Evolutionary conservation across 352 stramenopile species (phyloP), one percentile per base, ranked within the genome.

Genomic region (Pythium volutum): DNA sequence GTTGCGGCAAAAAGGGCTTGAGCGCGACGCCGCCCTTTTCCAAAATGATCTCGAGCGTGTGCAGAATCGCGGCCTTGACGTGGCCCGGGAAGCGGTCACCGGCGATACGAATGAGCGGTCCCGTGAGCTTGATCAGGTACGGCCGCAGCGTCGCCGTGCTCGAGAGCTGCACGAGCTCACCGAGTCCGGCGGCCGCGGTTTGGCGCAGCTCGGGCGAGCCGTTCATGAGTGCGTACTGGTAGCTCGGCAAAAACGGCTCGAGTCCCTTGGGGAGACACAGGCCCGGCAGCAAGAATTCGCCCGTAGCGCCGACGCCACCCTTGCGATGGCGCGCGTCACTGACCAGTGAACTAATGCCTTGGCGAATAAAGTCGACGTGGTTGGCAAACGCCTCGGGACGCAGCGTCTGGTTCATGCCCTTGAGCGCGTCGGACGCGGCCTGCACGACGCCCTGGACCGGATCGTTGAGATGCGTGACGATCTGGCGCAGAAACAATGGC

Each of bases 1-100:
- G 88, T 79, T 99, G 98, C 23, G 98, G 97, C 55, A 99, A 79
- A 75, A 99, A 99, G n/a, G 98, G 96, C 75, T 98, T 98, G 16
- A 99, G 83, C 26, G 92, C 91, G 18, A 96, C 86, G 33, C 97
- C 97, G 55, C 96, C 97, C 77, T 99, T 99, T 33, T 77, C 79
- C 33, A 99, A 66, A 59, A 99, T 92, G 20, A 99, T 89, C 63
- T 96, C 92, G 34, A 99, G 75, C 38, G 95, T 99, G 66, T 98
- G 83, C 54, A 99, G 74, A 65, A 99, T 99, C 12, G 97, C 96
- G 64, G 97, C 92, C 81, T 99, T 99, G 38, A 99, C 96, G 56
- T 96, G 90, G 26, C 91, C 84, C 18, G 96, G 88, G 80, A 99
- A 99, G n/a, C 96, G 84, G 67, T 99, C 97, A 56, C 97, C 97